Evolutionary conservation across 495 filamentous ascomycete genomes (phyloP), one percentile per base, ranked within the genome.

Genomic region (Jackrogersella minutella): DNA sequence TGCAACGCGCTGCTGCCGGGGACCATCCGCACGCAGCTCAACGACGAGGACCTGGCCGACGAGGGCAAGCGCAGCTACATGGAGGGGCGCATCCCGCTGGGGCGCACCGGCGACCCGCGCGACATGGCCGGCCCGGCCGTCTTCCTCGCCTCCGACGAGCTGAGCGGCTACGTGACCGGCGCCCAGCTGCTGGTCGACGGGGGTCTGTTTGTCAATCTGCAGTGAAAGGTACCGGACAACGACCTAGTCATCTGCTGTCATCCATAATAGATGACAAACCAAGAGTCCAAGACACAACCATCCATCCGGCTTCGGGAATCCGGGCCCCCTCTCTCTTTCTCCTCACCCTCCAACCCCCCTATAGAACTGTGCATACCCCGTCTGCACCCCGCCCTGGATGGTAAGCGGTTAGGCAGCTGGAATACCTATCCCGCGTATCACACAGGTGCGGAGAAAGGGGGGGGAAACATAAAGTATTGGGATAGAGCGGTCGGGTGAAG

Each of bases 1-100:
- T 96, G 92, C 68, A 97, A 96, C 76, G 92, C 93, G 11, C 77
- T 96, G 26, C 71, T 97, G 58, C 93, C 93, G 10, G 93, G 93
- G 2, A 97, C 93, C 0, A 89, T 96, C 58, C 82, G 85, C 71
- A 96, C 93, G 33, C 91, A 93, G 84, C 74, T 96, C 54, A 96
- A 96, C 76, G 92, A 93, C 75, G 85, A 86, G 71, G 93, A 97
- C 78, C 79, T 97, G 73, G 81, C 73, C 5, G 81, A 87, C 54
- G 83, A 88, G 19, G 82, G 69, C 58, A 97, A 97, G 86, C 79
- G 88, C 66, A 74, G 58, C 71, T 95, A 96, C 77, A 95, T 93
- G 89, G 92, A 96, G 77, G 87, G 85, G 1, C 76, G 93, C 33
- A 93, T 96, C 64, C 93, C 93, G 59, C 73, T 96, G 43, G 92